Evolutionary conservation across 495 filamentous ascomycete species (phyloP).

Genomic region (Friedmanniomyces simplex): DNA sequence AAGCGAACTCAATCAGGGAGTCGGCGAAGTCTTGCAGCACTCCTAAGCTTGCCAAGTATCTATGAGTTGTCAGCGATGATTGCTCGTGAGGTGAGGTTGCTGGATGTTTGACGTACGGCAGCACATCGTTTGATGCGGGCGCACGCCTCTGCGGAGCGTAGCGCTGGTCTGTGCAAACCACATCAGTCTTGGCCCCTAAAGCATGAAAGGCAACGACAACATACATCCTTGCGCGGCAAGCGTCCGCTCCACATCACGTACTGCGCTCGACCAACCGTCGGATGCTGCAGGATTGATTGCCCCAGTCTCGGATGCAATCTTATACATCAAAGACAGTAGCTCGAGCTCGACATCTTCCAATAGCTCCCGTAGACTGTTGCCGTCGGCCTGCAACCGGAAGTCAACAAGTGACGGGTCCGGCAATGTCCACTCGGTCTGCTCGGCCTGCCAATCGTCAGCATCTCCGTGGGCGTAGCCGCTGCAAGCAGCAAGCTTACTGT

Average conservation of each 20-base stretch:
- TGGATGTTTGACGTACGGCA: slow-evolving; percentile 9
- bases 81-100: slow-evolving; percentile 8
- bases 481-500: slow-evolving; percentile 4
- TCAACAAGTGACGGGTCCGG: slow-evolving; percentile 5
- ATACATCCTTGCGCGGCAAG: slow-evolving; percentile 17
- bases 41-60: slow-evolving; percentile 39
- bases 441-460: background rate
- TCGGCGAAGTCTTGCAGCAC: slow-evolving; percentile 40
- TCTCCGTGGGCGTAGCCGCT: background rate
- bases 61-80: slow-evolving; percentile 19
- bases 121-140: slow-evolving; percentile 3
- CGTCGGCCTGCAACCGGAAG: slow-evolving; percentile 7
- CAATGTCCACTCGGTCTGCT: slow-evolving; percentile 3
- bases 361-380: slow-evolving; percentile 8
- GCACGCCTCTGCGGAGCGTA: slow-evolving; percentile 3
- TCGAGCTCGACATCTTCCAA: slow-evolving; percentile 19
- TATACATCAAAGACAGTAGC: slow-evolving; percentile 9
- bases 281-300: slow-evolving; percentile 58
- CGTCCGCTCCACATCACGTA: slow-evolving; percentile 15
- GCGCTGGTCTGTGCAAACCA: slow-evolving; percentile 7
- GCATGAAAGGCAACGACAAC: background rate
- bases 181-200: background rate
- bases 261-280: slow-evolving; percentile 12
- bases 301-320: slow-evolving; percentile 32
- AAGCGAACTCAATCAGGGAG: slow-evolving; percentile 41